Percentiles rank a stretch among this genome's conserved stretches.
These are phyloP conservation scores for Trapa incisa DNA, from an alignment of 345 rosid species.

Conservation along the genomic window DNA sequence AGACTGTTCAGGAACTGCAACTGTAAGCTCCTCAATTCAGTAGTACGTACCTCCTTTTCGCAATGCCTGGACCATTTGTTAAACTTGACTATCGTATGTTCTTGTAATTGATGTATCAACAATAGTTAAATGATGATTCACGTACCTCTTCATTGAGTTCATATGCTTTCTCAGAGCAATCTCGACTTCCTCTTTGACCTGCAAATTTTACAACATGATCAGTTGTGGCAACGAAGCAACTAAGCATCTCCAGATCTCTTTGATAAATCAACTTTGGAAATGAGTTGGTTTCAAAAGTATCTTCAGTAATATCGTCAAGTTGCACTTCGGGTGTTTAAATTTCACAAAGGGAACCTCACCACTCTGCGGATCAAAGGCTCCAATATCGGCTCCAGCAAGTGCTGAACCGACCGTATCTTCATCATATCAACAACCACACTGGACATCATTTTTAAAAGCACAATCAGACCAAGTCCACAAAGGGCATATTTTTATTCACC, in stretches of 20 bases:
- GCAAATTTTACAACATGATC: constrained; percentile 11
- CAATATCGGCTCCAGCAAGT: constrained; percentile 67
- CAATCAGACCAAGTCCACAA: not conserved
- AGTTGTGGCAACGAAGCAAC: no score
- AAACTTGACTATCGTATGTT: not conserved
- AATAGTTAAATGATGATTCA: not conserved
- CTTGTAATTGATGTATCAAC: not conserved
- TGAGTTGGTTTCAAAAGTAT: no score
- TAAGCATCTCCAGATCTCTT: no score
- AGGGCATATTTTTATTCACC: no score
- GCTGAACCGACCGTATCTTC: constrained; percentile 57
- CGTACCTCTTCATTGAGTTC: constrained; percentile 52
- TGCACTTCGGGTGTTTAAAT: not conserved
- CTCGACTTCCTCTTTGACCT: constrained; percentile 97
- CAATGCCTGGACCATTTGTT: constrained; percentile 35
- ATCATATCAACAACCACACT: constrained; percentile 95
- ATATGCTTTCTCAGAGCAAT: constrained; percentile 69
- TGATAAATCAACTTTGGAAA: no score
- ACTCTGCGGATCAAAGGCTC: constrained; percentile 94
- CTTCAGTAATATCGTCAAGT: not conserved
- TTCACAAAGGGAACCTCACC: constrained; percentile 33
- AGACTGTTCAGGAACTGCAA: constrained; percentile 53
- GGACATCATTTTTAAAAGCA: constrained; percentile 6
- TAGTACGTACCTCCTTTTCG: constrained; percentile 46
- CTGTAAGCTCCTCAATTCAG: constrained; percentile 54